Conservation (phyloP, 2,329 filamentous ascomycete genomes). For the Penicillium sp. region DNA sequence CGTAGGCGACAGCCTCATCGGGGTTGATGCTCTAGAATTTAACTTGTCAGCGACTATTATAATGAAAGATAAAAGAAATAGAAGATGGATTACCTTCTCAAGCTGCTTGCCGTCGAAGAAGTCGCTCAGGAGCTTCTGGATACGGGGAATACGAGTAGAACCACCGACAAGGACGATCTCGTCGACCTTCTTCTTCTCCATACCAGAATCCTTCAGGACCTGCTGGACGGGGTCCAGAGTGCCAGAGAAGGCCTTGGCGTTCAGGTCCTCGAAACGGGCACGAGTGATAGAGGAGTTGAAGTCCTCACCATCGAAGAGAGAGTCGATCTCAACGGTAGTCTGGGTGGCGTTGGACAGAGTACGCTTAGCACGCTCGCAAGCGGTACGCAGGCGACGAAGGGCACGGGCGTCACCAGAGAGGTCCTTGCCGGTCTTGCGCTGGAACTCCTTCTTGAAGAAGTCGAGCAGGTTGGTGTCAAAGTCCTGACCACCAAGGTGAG, state of each 20-base stretch:
- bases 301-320: slow-evolving; percentile 95
- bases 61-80: not conserved
- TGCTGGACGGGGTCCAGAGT: slow-evolving; percentile 95
- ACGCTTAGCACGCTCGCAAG: slow-evolving; percentile 99
- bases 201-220: slow-evolving; percentile 86
- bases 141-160: slow-evolving; percentile 96
- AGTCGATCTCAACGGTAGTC: slow-evolving; percentile 98
- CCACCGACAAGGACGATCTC: slow-evolving; percentile 99
- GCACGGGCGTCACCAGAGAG: slow-evolving; percentile 83
- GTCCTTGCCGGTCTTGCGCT: slow-evolving; percentile 75
- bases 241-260: slow-evolving; percentile 90
- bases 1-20: slow-evolving; percentile 98
- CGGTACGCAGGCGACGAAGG: slow-evolving; percentile 91
- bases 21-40: slow-evolving; percentile 80
- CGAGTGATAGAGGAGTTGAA: slow-evolving; percentile 97
- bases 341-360: slow-evolving; percentile 96
- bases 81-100: slow-evolving; percentile 66
- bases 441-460: slow-evolving; percentile 96
- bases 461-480: slow-evolving; percentile 96
- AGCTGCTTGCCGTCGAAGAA: slow-evolving; percentile 99
- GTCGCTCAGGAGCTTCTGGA: slow-evolving; percentile 98
- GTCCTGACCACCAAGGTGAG: slow-evolving; percentile 91
- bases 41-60: not conserved
- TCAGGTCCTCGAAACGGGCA: slow-evolving; percentile 98
- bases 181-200: slow-evolving; percentile 89